These are phyloP conservation scores for Handroanthus guayacan DNA, from an alignment of 257 asterid genomes.

Conservation along the genomic window DNA sequence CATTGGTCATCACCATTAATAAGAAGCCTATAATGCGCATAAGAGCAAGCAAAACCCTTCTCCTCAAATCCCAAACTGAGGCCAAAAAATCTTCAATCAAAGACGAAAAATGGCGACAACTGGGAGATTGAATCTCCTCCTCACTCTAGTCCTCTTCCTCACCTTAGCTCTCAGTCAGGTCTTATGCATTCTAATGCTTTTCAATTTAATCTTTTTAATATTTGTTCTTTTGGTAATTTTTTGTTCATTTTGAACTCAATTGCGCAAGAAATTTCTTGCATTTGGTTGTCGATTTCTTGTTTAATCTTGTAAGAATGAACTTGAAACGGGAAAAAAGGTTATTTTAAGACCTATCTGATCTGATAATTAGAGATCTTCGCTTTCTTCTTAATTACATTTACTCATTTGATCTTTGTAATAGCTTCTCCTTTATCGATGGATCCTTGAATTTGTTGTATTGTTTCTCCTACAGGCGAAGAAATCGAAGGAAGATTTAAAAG, in stretches of 20 bases:
- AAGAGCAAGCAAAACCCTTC: not conserved
- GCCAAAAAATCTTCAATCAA: constrained; percentile 15
- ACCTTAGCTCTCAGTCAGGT: constrained; percentile 57
- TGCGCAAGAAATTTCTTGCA: not conserved
- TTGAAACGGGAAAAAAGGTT: not conserved
- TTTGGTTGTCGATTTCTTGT: constrained; percentile 6
- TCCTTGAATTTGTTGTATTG: not conserved
- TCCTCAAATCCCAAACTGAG: not conserved
- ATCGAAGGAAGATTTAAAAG: constrained; percentile 68
- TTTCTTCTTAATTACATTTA: not conserved
- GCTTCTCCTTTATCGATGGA: not conserved
- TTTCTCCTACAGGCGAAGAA: constrained; percentile 73
- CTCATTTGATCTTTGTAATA: not conserved
- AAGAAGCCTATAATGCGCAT: not conserved
- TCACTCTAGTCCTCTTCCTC: constrained; percentile 47
- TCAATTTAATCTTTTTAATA: not conserved
- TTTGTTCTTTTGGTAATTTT: not conserved
- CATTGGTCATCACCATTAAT: constrained; percentile 24
- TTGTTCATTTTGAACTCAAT: not conserved
- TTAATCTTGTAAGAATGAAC: not conserved
- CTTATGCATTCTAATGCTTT: not conserved
- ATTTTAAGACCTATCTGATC: constrained; percentile 9
- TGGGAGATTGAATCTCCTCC: constrained; percentile 33
- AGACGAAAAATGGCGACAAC: constrained; percentile 47
- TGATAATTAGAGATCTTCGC: not conserved